A percentile compares a stretch with the other conserved stretches of the same genome.
These are phyloP conservation scores for Cerrena zonata DNA, from an alignment of 1,284 basidiomycete species.

Conservation along the genomic window DNA sequence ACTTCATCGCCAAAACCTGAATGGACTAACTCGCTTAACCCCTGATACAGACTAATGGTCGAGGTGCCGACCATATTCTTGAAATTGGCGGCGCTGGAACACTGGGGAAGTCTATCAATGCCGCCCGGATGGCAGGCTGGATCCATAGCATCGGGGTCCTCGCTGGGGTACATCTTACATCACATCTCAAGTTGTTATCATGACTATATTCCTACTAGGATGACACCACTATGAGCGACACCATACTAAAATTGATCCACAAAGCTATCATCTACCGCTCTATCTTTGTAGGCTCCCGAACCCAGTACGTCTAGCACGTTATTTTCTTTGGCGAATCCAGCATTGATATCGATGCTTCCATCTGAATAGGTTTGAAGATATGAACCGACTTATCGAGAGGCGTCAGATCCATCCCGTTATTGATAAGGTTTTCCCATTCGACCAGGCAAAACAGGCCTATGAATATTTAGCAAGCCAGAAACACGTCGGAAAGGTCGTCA, in stretches of 20 bases:
- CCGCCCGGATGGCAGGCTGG: constrained; percentile 30
- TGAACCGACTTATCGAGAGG: constrained; percentile 31
- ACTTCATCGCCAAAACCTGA: neutral
- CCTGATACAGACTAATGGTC: constrained; percentile 24
- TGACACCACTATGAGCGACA: neutral
- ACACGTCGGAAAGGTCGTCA: constrained; percentile 34
- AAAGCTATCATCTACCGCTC: neutral
- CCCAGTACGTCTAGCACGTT: neutral
- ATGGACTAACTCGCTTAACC: neutral
- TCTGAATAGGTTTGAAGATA: constrained; percentile 26
- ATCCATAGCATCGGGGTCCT: constrained; percentile 37
- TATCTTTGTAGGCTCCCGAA: constrained; percentile 2
- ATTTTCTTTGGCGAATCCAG: neutral
- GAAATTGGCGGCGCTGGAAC: constrained; percentile 38
- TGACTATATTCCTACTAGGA: neutral
- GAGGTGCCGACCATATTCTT: constrained; percentile 37
- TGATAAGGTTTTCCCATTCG: constrained; percentile 37
- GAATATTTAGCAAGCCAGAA: constrained; percentile 30
- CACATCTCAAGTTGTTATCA: neutral
- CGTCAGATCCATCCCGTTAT: constrained; percentile 32
- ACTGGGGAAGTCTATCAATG: constrained; percentile 30
- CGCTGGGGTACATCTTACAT: constrained; percentile 15
- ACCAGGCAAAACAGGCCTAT: constrained; percentile 33
- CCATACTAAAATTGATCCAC: neutral
- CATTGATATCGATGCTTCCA: neutral